A percentile compares a stretch with the other conserved stretches of the same genome.
Evolutionary conservation across 2,329 filamentous ascomycete species (phyloP).

Genomic region (Diaporthe aspalathi): DNA sequence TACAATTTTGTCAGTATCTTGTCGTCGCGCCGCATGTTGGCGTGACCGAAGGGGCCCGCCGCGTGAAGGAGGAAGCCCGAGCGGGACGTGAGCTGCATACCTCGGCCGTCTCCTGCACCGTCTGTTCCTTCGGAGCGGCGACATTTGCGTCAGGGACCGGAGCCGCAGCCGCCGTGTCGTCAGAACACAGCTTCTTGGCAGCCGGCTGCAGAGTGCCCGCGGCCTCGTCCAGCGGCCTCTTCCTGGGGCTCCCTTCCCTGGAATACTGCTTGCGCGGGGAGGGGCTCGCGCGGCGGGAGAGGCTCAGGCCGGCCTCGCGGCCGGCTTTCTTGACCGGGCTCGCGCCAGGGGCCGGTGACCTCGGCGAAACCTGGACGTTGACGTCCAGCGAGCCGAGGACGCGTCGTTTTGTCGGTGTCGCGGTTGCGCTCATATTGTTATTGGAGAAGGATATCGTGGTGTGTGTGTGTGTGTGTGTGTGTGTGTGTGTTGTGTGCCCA

Average conservation of each 20-base stretch:
- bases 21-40: not conserved
- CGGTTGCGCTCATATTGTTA: slow-evolving; percentile 39
- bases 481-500: not conserved
- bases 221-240: slow-evolving; percentile 28
- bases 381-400: slow-evolving; percentile 60
- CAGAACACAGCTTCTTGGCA: slow-evolving; percentile 43
- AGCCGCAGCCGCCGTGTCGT: slow-evolving; percentile 27
- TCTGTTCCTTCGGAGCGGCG: slow-evolving; percentile 9
- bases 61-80: not conserved
- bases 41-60: not conserved
- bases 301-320: slow-evolving; percentile 17
- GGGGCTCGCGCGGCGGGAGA: slow-evolving; percentile 33
- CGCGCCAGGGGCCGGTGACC: slow-evolving; percentile 20
- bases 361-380: slow-evolving; percentile 48
- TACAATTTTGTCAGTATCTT: slow-evolving; percentile 5
- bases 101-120: slow-evolving; percentile 24
- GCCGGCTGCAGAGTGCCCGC: slow-evolving; percentile 16
- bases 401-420: slow-evolving; percentile 60
- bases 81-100: slow-evolving; percentile 4
- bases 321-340: slow-evolving; percentile 35
- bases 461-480: not conserved
- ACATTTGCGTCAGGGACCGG: too few species aligned
- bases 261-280: slow-evolving; percentile 29
- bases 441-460: not conserved
- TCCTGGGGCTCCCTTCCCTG: slow-evolving; percentile 36